A percentile compares a stretch with the other conserved stretches of the same genome.
Evolutionary conservation across 352 stramenopile genomes (phyloP).

Genomic region (Globisporangium barbulae): DNA sequence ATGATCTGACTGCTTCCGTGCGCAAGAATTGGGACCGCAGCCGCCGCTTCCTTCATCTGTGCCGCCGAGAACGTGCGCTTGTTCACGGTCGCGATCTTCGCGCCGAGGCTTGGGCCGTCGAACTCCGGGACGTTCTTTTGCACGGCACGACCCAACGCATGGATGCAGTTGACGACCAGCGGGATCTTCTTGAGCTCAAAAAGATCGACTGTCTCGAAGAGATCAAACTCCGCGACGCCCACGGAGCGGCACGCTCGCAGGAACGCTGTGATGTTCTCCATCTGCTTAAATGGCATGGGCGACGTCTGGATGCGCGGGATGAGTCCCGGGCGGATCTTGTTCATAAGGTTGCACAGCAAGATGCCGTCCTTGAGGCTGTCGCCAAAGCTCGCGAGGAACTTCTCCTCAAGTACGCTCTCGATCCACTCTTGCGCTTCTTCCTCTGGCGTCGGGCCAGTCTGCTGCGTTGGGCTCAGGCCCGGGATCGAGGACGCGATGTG

Average conservation of each 20-base stretch:
- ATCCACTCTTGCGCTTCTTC: slow-evolving; percentile 80
- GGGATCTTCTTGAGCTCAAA: slow-evolving; percentile 87
- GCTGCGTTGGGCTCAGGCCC: slow-evolving; percentile 33
- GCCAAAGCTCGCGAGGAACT: slow-evolving; percentile 63
- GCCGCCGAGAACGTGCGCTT: slow-evolving; percentile 58
- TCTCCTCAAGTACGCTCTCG: slow-evolving; percentile 64
- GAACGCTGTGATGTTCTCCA: slow-evolving; percentile 89
- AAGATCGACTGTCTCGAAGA: slow-evolving; percentile 91
- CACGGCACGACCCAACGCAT: slow-evolving; percentile 72
- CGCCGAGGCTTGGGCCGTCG: slow-evolving; percentile 59
- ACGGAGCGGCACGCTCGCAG: slow-evolving; percentile 73
- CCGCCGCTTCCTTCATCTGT: slow-evolving; percentile 58
- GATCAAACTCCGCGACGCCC: slow-evolving; percentile 84
- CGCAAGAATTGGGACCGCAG: slow-evolving; percentile 53
- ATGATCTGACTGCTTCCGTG: slow-evolving; percentile 58
- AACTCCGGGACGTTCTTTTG: slow-evolving; percentile 77
- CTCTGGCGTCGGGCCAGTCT: slow-evolving; percentile 33
- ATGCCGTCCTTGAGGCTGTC: slow-evolving; percentile 79
- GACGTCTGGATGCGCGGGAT: slow-evolving; percentile 64
- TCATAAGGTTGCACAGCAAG: slow-evolving; percentile 74
- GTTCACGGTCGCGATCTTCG: slow-evolving; percentile 72
- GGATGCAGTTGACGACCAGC: slow-evolving; percentile 83
- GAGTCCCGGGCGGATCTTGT: slow-evolving; percentile 61
- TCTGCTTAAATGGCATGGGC: slow-evolving; percentile 86
- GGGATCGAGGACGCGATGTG: slow-evolving; percentile 30